Evolutionary conservation across 2,329 filamentous ascomycete genomes (phyloP).

Genomic region (Colletotrichum gloeosporioides): DNA sequence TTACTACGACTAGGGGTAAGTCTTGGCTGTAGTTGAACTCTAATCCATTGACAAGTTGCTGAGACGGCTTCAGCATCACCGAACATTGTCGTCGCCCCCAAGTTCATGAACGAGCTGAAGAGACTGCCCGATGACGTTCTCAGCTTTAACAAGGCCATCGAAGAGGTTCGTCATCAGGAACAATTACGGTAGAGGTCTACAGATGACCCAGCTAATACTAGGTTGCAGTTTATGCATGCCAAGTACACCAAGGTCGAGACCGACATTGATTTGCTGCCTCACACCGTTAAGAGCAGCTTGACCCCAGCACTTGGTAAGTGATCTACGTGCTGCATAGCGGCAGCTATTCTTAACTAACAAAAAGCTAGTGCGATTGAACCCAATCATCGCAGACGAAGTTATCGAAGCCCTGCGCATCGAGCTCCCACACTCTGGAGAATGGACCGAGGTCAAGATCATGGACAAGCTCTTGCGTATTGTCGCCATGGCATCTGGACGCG

Average conservation of each 20-base stretch:
- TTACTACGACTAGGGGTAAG: constrained; percentile 30
- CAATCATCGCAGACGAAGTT: constrained; percentile 43
- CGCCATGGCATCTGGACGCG: constrained; percentile 48
- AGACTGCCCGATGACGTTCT: constrained; percentile 36
- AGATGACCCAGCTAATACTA: neutral
- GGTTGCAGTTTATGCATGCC: constrained; percentile 29
- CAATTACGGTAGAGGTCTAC: too few relatives aligned
- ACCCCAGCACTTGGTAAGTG: constrained; percentile 36
- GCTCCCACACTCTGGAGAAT: constrained; percentile 41
- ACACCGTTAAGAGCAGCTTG: constrained; percentile 33
- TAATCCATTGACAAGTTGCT: neutral
- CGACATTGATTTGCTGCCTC: constrained; percentile 27
- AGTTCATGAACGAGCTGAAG: constrained; percentile 34
- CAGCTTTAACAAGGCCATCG: constrained; percentile 31
- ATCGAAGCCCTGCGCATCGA: constrained; percentile 34
- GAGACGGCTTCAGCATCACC: constrained; percentile 19
- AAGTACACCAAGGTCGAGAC: constrained; percentile 38
- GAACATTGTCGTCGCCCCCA: constrained; percentile 33
- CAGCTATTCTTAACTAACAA: neutral
- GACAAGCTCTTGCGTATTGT: constrained; percentile 48
- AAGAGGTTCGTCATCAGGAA: too few relatives aligned
- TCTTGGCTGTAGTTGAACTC: too few relatives aligned
- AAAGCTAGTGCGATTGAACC: constrained; percentile 37
- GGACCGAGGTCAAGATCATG: constrained; percentile 46
- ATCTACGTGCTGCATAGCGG: neutral